A percentile compares a stretch with the other conserved stretches of the same genome.
Evolutionary conservation across 495 filamentous ascomycete species (phyloP).

Genomic region (Copromyces sp.): DNA sequence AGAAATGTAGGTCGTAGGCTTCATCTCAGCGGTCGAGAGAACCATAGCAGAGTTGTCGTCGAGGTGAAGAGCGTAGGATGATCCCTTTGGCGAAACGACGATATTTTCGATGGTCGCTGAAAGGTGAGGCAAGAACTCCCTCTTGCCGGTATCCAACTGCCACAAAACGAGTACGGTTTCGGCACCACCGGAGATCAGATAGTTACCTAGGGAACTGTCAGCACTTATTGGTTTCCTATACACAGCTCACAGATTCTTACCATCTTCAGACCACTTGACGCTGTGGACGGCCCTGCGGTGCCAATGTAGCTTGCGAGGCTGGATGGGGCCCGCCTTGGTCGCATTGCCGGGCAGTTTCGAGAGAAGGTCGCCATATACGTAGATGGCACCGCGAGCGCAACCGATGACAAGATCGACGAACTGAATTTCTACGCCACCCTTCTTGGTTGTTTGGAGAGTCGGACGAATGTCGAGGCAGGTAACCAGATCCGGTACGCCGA

Average conservation of each 20-base stretch:
- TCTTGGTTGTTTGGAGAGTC: constrained; percentile 19
- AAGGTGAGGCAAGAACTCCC: constrained; percentile 78
- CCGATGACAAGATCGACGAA: constrained; percentile 65
- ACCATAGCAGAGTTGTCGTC: constrained; percentile 87
- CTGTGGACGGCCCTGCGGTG: constrained; percentile 72
- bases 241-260: constrained; percentile 37
- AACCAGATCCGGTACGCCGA: constrained; percentile 43
- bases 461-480: constrained; percentile 46
- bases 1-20: constrained; percentile 65
- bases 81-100: constrained; percentile 65
- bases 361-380: constrained; percentile 65
- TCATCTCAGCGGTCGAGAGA: constrained; percentile 78
- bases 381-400: constrained; percentile 59
- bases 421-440: constrained; percentile 23
- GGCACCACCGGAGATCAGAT: constrained; percentile 82
- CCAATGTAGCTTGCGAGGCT: constrained; percentile 70
- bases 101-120: constrained; percentile 73
- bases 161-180: constrained; percentile 91
- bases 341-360: constrained; percentile 35
- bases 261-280: constrained; percentile 83
- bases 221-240: not conserved
- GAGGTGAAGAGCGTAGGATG: constrained; percentile 70
- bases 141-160: constrained; percentile 79
- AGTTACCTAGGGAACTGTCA: constrained; percentile 59
- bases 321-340: constrained; percentile 27